These are phyloP conservation scores for Acorus gramineus DNA, from an alignment of 106 monocot genomes.

Conservation along the genomic window DNA sequence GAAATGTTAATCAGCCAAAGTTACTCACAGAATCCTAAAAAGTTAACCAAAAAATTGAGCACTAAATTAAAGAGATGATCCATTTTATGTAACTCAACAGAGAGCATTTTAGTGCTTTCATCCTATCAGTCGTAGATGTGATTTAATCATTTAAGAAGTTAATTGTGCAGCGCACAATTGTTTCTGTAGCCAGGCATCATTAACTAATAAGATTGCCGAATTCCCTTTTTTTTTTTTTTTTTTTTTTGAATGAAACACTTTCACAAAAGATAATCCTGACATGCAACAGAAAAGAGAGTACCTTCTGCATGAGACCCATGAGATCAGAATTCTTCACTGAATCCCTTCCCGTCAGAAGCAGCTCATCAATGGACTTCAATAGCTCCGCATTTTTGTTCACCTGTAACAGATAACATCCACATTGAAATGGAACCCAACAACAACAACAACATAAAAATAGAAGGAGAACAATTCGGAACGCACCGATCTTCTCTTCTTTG, in stretches of 20 bases:
- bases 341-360: conserved; percentile 47
- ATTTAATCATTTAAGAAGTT: no score
- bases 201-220: no score
- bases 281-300: conserved; percentile 6
- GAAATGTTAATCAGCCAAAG: neutral
- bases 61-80: no score
- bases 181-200: no score
- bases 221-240: no score
- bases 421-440: neutral
- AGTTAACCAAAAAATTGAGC: no score
- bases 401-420: conserved; percentile 26
- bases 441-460: neutral
- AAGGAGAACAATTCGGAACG: neutral
- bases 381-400: conserved; percentile 74
- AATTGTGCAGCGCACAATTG: no score
- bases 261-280: neutral
- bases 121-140: no score
- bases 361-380: conserved; percentile 58
- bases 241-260: no score
- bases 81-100: no score
- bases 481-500: conserved; percentile 75
- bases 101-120: no score
- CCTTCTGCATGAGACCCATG: conserved; percentile 56
- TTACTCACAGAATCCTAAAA: no score
- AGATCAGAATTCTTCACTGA: conserved; percentile 42